Evolutionary conservation across 495 filamentous ascomycete genomes (phyloP).

Genomic region (Penicillium argentinense): DNA sequence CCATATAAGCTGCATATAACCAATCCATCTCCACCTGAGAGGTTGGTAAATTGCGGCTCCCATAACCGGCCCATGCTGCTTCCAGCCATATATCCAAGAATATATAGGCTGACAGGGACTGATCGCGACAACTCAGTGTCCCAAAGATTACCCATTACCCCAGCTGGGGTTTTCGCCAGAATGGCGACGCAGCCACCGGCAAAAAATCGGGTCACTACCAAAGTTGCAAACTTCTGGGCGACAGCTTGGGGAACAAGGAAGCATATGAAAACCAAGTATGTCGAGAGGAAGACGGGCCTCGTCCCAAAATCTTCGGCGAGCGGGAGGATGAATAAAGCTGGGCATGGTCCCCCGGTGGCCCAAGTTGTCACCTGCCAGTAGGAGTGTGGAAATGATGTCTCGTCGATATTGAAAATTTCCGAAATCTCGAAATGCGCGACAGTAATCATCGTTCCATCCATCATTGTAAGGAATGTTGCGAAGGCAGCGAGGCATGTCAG

Average conservation of each 20-base stretch:
- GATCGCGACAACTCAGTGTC: conserved; percentile 34
- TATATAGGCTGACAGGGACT: conserved; percentile 48
- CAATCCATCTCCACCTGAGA: conserved; percentile 50
- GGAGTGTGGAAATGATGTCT: conserved; percentile 48
- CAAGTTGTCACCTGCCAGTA: conserved; percentile 54
- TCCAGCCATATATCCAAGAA: conserved; percentile 40
- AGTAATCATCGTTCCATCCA: conserved; percentile 47
- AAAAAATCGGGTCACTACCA: conserved; percentile 47
- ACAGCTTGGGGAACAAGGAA: conserved; percentile 49
- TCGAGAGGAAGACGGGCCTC: conserved; percentile 42
- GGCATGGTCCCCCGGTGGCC: conserved; percentile 48
- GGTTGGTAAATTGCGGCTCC: conserved; percentile 40
- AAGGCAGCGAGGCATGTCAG: conserved; percentile 26
- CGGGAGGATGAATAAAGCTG: conserved; percentile 49
- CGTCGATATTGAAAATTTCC: conserved; percentile 39
- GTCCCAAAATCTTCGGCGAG: conserved; percentile 54
- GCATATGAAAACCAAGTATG: conserved; percentile 42
- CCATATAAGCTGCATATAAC: conserved; percentile 49
- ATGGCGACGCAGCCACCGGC: conserved; percentile 46
- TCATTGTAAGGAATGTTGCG: conserved; percentile 33
- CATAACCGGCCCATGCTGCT: conserved; percentile 49
- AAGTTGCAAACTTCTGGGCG: conserved; percentile 49
- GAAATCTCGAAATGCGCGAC: conserved; percentile 39
- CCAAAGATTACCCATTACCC: conserved; percentile 52
- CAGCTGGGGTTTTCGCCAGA: conserved; percentile 43